Base-by-base conservation (phyloP, 139 green algal species). In the Chlorella vulgaris region DNA sequence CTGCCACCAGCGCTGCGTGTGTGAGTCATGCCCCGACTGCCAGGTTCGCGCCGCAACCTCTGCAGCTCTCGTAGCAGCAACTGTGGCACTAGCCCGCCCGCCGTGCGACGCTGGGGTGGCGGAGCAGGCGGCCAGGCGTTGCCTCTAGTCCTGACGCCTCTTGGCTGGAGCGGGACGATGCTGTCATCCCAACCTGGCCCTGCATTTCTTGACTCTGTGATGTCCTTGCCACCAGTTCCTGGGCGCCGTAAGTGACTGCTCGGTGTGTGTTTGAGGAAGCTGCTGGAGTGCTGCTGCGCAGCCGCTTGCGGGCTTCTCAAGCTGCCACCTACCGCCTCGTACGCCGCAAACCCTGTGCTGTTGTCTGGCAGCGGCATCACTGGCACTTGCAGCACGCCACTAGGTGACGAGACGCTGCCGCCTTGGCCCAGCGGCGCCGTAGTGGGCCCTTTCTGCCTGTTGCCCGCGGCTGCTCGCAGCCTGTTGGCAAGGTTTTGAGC, bases 21-120 rank as follows among this genome's bases (percentile, higher is more conserved):
- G 55, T 65, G 18, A 31, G 15, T 29, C 8, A 65, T 15, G 73
- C 35, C 24, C n/a, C 35, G 28, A 5, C 18, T 53, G 26, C 31
- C 24, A 4, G 29, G 29, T 2, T 53, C 51, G 3, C 73, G 73
- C 53, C 51, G 73, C 51, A 78, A 50, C 47, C 51, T 33, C 33
- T 29, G 33, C 4, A 78, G 50, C 51, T 78, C 71, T 7, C 38
- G 50, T 33, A 78, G 71, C 71, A 78, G 71, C 71, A 78, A 50
- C 7, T 67, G 50, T 5, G 71, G 35, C 13, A 13, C 51, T 4
- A 67, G 22, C 13, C 71, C 71, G 0, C 51, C 35, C 5, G 21
- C 55, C 18, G 55, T n/a, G 21, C 55, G 2, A 24, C 51, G 1
- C 42, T n/a, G n/a, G n/a, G n/a, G 47, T n/a, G n/a, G 70, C 4